Evolutionary conservation across 2,329 filamentous ascomycete species (phyloP), one percentile per base, ranked within the genome.

Genomic region (Didymella lethalis): DNA sequence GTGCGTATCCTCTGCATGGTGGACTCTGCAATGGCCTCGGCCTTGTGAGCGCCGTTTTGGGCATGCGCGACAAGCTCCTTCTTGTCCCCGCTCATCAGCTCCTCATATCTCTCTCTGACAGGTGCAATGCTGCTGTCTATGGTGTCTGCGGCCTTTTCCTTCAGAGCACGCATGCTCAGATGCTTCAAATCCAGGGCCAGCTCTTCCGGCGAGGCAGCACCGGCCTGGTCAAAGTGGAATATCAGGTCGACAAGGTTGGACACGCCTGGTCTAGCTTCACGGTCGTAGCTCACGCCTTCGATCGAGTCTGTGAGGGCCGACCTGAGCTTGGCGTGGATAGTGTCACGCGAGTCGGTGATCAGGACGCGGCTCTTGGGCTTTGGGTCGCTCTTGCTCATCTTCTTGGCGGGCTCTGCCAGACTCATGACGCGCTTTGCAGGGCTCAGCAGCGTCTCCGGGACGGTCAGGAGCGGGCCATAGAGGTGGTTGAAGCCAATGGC

Each of bases 311-410:
- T 98, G 31, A 92, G 75, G 7, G 95, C 92, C 7, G 80, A 78
- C 64, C 83, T 86, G 64, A 98, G 81, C 74, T 96, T 97, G 46
- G 78, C 77, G 20, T 79, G 77, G 61, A 98, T 93, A 3, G 83
- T 80, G 0, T 84, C 78, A 0, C 85, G 79, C 0, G 82, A 77
- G 68, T 97, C 91, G 2, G 90, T 96, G 60, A 99, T 86, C 12
- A 95, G 80, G 66, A 99, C 96, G 18, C 92, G 86, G 7, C 92
- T 96, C 48, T 85, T 85, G 2, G 85, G 82, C 65, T 90, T 86
- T 0, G 83, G 73, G 68, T 92, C 85, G 0, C 93, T 97, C 78
- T 99, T 99, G 55, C 93, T 97, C 95, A 99, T 99, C 75, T 99
- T 99, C 51, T 86, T 82, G 0, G 77, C 79, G 0, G 95, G 94